Conservation (phyloP, 2,329 filamentous ascomycete genomes). For the Aspergillus puulaauensis region DNA sequence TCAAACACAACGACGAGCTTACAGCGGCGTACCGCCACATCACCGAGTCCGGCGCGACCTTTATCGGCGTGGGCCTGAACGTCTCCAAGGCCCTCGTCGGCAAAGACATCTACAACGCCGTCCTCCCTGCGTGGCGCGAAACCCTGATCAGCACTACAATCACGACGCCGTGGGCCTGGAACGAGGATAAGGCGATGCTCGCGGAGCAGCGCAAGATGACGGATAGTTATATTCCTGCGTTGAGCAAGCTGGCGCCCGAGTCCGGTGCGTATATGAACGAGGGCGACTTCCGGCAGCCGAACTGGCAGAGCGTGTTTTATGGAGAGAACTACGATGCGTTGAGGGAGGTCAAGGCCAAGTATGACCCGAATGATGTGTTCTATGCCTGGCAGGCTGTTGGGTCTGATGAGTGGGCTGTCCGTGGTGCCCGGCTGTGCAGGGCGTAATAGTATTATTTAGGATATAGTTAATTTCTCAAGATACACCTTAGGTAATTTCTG, state of each 20-base stretch:
- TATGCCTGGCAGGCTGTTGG: constrained; percentile 8
- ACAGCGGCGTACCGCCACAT: constrained; percentile 9
- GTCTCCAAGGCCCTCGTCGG: constrained; percentile 35
- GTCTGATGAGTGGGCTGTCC: constrained; percentile 3
- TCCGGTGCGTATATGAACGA: constrained; percentile 14
- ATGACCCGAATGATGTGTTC: constrained; percentile 12
- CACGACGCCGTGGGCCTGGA: constrained; percentile 39
- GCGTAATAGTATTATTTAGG: neutral
- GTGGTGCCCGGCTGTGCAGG: neutral
- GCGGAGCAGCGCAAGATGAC: constrained; percentile 41
- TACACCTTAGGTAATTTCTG: too few species aligned
- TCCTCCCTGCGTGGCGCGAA: constrained; percentile 44
- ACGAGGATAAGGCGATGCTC: constrained; percentile 32
- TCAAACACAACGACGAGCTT: constrained; percentile 1
- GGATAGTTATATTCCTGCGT: constrained; percentile 34
- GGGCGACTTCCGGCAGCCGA: constrained; percentile 6
- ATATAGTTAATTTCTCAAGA: too few species aligned
- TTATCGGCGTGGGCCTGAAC: constrained; percentile 26
- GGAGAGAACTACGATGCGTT: constrained; percentile 8
- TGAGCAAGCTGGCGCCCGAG: constrained; percentile 38
- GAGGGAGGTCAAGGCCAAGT: constrained; percentile 8
- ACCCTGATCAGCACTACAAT: constrained; percentile 42
- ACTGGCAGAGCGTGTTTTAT: constrained; percentile 11
- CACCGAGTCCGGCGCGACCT: neutral
- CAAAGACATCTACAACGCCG: constrained; percentile 42